A percentile compares a stretch with the other conserved stretches of the same genome.
These are phyloP conservation scores for Diaporthe velutina DNA, from an alignment of 2,329 filamentous ascomycete genomes.

Conservation along the genomic window DNA sequence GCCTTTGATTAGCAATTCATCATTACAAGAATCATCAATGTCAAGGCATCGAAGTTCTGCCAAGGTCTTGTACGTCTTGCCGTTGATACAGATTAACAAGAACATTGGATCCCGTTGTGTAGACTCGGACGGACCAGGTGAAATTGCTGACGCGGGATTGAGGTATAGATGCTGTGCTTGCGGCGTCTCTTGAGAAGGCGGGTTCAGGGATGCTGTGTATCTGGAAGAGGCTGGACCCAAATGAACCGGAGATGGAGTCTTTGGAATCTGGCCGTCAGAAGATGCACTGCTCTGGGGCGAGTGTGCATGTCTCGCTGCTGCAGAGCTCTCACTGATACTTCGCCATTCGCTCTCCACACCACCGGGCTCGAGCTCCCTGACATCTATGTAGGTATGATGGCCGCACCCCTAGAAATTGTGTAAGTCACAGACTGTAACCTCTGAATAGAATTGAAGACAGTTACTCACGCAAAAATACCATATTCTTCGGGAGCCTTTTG, in stretches of 20 bases:
- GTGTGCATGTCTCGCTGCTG: neutral
- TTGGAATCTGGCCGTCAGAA: neutral
- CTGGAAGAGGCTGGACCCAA: neutral
- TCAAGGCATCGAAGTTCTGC: neutral
- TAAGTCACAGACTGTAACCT: no score
- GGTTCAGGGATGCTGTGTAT: neutral
- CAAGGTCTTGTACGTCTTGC: neutral
- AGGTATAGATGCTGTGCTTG: neutral
- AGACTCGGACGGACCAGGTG: neutral
- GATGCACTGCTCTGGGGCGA: neutral
- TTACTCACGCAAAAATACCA: slow-evolving; percentile 15
- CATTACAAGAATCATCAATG: neutral
- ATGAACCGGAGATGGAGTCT: neutral
- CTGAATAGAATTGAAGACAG: no score
- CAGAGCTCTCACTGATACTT: neutral
- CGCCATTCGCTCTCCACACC: neutral
- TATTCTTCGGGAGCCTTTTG: neutral
- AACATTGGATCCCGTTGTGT: neutral
- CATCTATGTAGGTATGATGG: neutral
- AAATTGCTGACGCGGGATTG: neutral
- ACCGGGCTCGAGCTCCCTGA: neutral
- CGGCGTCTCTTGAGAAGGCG: neutral
- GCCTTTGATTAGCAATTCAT: neutral
- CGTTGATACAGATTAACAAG: slow-evolving; percentile 1
- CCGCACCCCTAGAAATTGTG: neutral